Base-by-base conservation (phyloP, 169 alveolate species). In the Plasmodium reichenowi region DNA sequence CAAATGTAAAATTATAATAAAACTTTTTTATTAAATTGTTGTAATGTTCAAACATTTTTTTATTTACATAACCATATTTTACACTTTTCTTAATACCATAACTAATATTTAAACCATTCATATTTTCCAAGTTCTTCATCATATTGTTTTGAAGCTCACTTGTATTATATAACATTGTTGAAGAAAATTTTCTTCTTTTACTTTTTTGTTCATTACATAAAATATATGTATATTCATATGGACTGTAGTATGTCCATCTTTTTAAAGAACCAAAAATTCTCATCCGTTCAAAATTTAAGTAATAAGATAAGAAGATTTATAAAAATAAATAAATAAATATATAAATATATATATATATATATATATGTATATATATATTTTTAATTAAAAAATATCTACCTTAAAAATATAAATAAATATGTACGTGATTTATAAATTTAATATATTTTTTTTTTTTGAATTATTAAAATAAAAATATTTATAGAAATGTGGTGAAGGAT, bases 31-130 rank as follows among this genome's bases (percentile, higher is more conserved):
- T 62, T 15, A 86, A 32, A 9, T 72, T 80, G 1, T 60, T 60
- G 32, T 86, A 86, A 10, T 58, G 9, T 5, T 71, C 66, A 86
- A 86, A 86, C 92, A 86, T 86, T 9, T 48, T 73, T 15, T 86
- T 86, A 73, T 64, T 86, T 17, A 86, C 63, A 56, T 71, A 86
- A 20, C 92, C 86, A 72, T 86, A 43, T 58, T 86, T 86, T 1
- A 86, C 92, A 73, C 88, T 71, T 20, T 86, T 86, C 38, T 86
- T 86, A 7, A 86, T 86, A 17, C 88, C 74, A 72, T 71, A 32
- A 32, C 92, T 71, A 10, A 86, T 73, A 1, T 64, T 70, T 32
- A 62, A 45, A 26, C 86, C 58, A 60, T 60, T 43, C 72, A 86
- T 59, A 54, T 26, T 24, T 24, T 10, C 29, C 38, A 86, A 24